These are phyloP conservation scores for Stipa capillata DNA, from an alignment of 176 grass and related monocot genomes.

Conservation along the genomic window DNA sequence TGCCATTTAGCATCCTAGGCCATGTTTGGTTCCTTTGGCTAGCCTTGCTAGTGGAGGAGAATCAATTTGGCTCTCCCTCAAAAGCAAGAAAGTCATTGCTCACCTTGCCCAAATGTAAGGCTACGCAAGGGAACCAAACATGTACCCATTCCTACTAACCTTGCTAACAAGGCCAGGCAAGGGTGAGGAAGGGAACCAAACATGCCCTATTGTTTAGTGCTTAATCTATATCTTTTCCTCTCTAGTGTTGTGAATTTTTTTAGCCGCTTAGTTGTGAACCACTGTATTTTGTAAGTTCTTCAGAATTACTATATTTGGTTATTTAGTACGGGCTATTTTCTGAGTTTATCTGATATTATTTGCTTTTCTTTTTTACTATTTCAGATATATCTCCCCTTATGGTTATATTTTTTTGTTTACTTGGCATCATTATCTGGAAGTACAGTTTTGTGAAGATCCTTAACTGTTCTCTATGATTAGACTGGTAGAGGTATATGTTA, in stretches of 20 bases:
- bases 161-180: too few relatives aligned
- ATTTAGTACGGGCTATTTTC: not conserved
- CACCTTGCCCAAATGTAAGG: not conserved
- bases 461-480: not conserved
- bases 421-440: not conserved
- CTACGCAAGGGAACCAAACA: not conserved
- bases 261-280: not conserved
- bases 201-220: too few relatives aligned
- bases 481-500: not conserved
- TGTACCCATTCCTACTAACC: not conserved
- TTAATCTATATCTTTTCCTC: not conserved
- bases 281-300: not conserved
- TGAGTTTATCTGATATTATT: not conserved
- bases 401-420: not conserved
- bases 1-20: not conserved
- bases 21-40: not conserved
- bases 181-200: too few relatives aligned
- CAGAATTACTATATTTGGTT: not conserved
- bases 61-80: not conserved
- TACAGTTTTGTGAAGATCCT: not conserved
- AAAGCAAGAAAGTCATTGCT: not conserved
- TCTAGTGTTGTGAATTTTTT: not conserved
- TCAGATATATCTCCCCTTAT: not conserved
- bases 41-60: not conserved
- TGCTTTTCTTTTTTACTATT: not conserved